Conservation (phyloP, 2,329 filamentous ascomycete species). For the Alternaria conjuncta region DNA sequence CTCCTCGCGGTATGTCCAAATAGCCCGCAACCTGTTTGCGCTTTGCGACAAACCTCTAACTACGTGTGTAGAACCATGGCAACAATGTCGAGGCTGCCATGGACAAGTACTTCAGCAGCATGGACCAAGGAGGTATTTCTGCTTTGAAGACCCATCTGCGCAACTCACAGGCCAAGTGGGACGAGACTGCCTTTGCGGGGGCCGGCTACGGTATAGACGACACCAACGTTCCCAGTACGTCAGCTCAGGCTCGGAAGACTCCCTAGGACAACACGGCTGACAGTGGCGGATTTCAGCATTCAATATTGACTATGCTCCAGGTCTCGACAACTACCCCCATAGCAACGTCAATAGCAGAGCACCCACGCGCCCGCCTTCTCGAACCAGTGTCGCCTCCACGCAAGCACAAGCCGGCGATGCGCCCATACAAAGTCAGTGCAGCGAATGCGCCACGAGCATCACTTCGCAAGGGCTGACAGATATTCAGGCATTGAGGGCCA, state of each 20-base stretch:
- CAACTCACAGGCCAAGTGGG: slow-evolving; percentile 36
- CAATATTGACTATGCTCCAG: slow-evolving; percentile 43
- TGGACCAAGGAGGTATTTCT: slow-evolving; percentile 15
- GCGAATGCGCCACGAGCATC: neutral
- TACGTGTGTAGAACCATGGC: slow-evolving; percentile 27
- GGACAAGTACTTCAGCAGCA: slow-evolving; percentile 29
- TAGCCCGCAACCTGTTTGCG: slow-evolving; percentile 1
- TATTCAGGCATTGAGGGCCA: slow-evolving; percentile 51
- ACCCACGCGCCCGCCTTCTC: slow-evolving; percentile 45
- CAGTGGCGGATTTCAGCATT: slow-evolving; percentile 32
- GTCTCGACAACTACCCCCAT: slow-evolving; percentile 40
- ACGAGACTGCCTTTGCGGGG: slow-evolving; percentile 38
- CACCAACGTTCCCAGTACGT: slow-evolving; percentile 37
- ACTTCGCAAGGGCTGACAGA: slow-evolving; percentile 19
- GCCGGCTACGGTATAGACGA: slow-evolving; percentile 40
- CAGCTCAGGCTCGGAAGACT: neutral
- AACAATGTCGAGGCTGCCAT: slow-evolving; percentile 31
- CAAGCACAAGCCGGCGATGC: slow-evolving; percentile 39
- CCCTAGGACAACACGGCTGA: slow-evolving; percentile 21
- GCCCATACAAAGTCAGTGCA: slow-evolving; percentile 42
- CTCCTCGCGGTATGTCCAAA: slow-evolving; percentile 19
- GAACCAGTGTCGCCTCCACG: slow-evolving; percentile 40
- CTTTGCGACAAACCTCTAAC: slow-evolving; percentile 1
- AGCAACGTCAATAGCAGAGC: slow-evolving; percentile 42
- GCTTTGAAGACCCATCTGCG: slow-evolving; percentile 28